phyloP scores from a whole-genome alignment of 2,329 filamentous ascomycete species.

The Exophiala calicioides region DNA sequence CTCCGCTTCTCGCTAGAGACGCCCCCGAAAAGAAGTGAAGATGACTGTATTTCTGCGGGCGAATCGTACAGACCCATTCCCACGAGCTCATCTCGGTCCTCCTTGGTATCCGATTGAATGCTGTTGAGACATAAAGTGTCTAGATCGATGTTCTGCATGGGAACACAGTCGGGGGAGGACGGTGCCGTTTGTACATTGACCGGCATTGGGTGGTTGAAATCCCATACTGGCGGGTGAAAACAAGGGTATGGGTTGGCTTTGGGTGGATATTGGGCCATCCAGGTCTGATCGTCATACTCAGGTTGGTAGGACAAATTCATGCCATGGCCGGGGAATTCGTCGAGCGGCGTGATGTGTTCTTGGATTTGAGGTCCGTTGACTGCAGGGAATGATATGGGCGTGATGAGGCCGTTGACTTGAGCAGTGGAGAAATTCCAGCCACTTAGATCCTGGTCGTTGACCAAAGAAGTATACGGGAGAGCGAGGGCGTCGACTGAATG shows the following conservation, averaged over 20 bases:
- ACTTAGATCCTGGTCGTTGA: conserved; percentile 9
- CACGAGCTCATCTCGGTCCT: conserved; percentile 28
- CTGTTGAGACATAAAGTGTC: conserved; percentile 13
- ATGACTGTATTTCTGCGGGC: conserved; percentile 30
- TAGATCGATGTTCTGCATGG: conserved; percentile 20
- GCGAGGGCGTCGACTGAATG: conserved; percentile 16
- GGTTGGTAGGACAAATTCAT: conserved; percentile 6
- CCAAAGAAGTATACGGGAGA: conserved; percentile 4
- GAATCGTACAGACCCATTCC: conserved; percentile 34
- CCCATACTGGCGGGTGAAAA: conserved; percentile 5
- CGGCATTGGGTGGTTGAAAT: conserved; percentile 7
- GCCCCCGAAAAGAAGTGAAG: conserved; percentile 23
- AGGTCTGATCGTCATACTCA: conserved; percentile 12
- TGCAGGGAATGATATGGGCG: conserved; percentile 27
- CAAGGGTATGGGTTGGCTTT: conserved; percentile 3
- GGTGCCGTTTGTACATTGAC: conserved; percentile 27
- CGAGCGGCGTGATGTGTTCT: conserved; percentile 27
- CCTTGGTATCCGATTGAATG: conserved; percentile 4
- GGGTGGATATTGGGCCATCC: conserved; percentile 11
- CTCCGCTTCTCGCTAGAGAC: conserved; percentile 14
- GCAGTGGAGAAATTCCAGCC: conserved; percentile 23
- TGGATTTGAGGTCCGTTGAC: conserved; percentile 29
- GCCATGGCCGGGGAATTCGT: conserved; percentile 20
- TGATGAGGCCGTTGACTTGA: conserved; percentile 30
- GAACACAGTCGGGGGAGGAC: conserved; percentile 28